Percentiles rank a stretch among this genome's conserved stretches.
These are phyloP conservation scores for Eimeria acervulina DNA, from an alignment of 169 alveolate species.

Conservation along the genomic window DNA sequence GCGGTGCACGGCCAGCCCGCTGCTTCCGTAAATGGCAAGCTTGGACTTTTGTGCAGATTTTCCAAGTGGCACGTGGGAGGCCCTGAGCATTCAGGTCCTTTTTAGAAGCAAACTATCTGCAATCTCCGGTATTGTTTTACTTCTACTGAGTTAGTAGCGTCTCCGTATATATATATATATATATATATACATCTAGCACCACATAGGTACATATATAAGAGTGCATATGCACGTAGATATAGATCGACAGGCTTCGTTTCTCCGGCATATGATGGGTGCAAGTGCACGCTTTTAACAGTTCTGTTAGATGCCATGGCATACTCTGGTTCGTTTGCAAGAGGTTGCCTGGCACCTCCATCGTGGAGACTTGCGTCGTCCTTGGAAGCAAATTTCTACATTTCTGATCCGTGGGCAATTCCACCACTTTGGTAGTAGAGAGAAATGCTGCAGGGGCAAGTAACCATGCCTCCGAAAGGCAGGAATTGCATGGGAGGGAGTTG, in stretches of 20 bases:
- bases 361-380: not conserved
- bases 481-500: not conserved
- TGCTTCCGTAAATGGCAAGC: not conserved
- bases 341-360: not conserved
- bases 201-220: too few species aligned
- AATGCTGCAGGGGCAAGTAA: not conserved
- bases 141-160: not conserved
- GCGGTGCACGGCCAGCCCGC: not conserved
- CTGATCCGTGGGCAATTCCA: not conserved
- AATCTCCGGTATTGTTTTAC: not conserved
- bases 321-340: not conserved
- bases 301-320: not conserved
- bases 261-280: not conserved
- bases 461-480: not conserved
- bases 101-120: not conserved
- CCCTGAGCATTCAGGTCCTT: constrained; percentile 16
- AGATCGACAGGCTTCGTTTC: not conserved
- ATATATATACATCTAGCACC: too few species aligned
- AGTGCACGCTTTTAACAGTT: not conserved
- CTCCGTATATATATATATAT: too few species aligned
- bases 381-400: not conserved
- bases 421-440: not conserved
- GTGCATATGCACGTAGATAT: too few species aligned
- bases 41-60: not conserved
- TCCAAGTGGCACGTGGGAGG: not conserved